These are phyloP conservation scores for Hypoxylon sp. DNA, from an alignment of 2,329 filamentous ascomycete species.

Conservation along the genomic window DNA sequence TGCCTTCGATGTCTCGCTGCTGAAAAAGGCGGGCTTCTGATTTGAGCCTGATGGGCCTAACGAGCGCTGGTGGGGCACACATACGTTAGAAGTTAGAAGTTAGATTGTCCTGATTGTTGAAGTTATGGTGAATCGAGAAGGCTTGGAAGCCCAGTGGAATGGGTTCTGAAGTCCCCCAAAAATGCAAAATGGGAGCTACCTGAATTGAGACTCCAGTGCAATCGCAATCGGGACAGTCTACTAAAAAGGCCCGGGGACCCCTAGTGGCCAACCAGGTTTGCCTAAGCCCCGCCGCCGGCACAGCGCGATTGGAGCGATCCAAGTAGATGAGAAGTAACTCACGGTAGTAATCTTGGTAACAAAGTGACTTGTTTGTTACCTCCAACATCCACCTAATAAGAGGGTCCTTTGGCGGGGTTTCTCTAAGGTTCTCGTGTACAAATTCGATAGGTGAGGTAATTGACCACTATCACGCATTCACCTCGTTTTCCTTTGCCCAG, in stretches of 20 bases:
- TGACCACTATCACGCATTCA: slow-evolving; percentile 3
- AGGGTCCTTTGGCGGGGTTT: slow-evolving; percentile 29
- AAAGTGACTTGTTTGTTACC: too few relatives aligned
- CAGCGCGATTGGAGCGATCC: too few relatives aligned
- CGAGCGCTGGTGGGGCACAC: neutral
- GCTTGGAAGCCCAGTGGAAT: neutral
- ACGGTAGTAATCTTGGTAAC: too few relatives aligned
- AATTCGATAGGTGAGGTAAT: slow-evolving; percentile 37
- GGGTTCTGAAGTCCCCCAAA: slow-evolving; percentile 9
- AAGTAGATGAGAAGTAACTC: too few relatives aligned
- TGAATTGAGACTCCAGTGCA: too few relatives aligned
- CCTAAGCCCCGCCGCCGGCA: slow-evolving; percentile 24
- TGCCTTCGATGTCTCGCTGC: slow-evolving; percentile 26
- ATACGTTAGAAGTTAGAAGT: neutral
- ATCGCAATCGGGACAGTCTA: slow-evolving; percentile 34
- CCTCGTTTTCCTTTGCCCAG: neutral
- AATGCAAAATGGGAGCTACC: slow-evolving; percentile 28
- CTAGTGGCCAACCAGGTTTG: slow-evolving; percentile 31
- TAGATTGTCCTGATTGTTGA: too few relatives aligned
- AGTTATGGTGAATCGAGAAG: neutral
- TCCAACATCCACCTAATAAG: too few relatives aligned
- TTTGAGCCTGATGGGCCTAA: slow-evolving; percentile 28
- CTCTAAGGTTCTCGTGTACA: slow-evolving; percentile 32
- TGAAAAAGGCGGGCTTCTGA: slow-evolving; percentile 34
- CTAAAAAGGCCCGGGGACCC: slow-evolving; percentile 35